phyloP scores from a whole-genome alignment of 2,329 filamentous ascomycete species.

The Leptographium wingfieldii region DNA sequence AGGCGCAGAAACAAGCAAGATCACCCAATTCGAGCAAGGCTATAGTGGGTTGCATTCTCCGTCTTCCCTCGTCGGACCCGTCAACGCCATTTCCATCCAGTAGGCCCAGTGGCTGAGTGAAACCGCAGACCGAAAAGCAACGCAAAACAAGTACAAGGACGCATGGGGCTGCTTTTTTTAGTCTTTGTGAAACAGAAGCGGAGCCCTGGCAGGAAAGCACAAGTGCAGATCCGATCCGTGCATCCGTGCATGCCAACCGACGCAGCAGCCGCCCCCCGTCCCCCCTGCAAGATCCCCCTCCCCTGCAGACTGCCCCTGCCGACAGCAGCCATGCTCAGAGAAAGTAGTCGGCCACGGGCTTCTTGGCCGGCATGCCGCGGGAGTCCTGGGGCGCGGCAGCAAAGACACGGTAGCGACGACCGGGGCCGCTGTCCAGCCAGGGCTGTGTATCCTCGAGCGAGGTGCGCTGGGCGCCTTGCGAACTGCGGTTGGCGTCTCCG shows the following conservation, averaged over 20 bases:
- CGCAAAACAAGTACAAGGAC: not conserved
- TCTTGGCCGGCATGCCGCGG: slow-evolving; percentile 96
- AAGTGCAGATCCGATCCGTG: not conserved
- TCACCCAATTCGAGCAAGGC: not conserved
- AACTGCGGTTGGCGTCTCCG: slow-evolving; percentile 46
- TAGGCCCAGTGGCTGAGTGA: not conserved
- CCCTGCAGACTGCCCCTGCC: not conserved
- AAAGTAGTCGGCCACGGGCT: slow-evolving; percentile 95
- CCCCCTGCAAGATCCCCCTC: too few relatives aligned
- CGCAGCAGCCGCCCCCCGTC: too few relatives aligned
- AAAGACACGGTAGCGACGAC: slow-evolving; percentile 85
- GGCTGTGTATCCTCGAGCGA: slow-evolving; percentile 35
- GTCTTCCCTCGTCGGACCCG: not conserved
- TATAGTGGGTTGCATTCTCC: not conserved
- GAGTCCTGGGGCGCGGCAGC: slow-evolving; percentile 94
- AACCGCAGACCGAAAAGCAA: not conserved
- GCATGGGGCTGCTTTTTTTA: not conserved
- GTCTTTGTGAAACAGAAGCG: too few relatives aligned
- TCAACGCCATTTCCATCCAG: not conserved
- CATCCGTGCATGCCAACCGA: not conserved
- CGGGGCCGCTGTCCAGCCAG: slow-evolving; percentile 51
- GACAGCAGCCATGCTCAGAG: slow-evolving; percentile 31
- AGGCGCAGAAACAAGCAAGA: not conserved
- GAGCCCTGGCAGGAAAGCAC: not conserved
- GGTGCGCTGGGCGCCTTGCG: slow-evolving; percentile 21